Evolutionary conservation across 2,329 filamentous ascomycete species (phyloP).

Genomic region (Boeremia lycopersici): DNA sequence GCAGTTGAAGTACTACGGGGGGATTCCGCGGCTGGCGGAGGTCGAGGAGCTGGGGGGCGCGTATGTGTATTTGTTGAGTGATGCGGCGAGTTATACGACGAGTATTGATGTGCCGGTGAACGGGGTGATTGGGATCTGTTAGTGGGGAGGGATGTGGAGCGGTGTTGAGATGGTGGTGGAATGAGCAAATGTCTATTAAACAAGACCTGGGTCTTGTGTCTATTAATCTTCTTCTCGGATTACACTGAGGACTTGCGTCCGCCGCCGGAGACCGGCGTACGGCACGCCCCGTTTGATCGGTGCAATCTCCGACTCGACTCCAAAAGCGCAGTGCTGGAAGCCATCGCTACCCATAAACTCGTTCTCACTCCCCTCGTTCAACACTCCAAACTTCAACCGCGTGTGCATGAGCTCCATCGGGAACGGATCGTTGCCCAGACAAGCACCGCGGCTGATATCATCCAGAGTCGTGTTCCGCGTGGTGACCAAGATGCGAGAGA

Average conservation of each 20-base stretch:
- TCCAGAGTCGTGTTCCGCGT: constrained; percentile 45
- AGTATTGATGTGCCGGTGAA: constrained; percentile 58
- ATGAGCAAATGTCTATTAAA: too few relatives aligned
- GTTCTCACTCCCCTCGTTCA: constrained; percentile 35
- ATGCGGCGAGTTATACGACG: constrained; percentile 59
- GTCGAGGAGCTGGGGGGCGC: constrained; percentile 62
- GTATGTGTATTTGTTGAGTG: constrained; percentile 63
- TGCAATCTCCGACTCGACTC: constrained; percentile 35
- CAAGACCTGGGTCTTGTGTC: not conserved
- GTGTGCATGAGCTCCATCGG: constrained; percentile 47
- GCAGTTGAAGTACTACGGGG: constrained; percentile 64
- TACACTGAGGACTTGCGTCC: not conserved
- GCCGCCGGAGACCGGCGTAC: constrained; percentile 31
- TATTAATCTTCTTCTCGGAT: not conserved
- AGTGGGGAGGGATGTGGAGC: not conserved
- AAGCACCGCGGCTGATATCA: constrained; percentile 48
- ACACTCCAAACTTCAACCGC: constrained; percentile 46
- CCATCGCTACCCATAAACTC: constrained; percentile 30
- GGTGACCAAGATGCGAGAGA: constrained; percentile 44
- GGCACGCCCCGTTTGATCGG: constrained; percentile 28
- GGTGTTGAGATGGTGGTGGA: too few relatives aligned
- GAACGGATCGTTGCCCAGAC: constrained; percentile 49
- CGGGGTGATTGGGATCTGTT: constrained; percentile 40
- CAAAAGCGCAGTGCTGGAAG: constrained; percentile 41
- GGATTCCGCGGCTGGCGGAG: constrained; percentile 61